Evolutionary conservation across 176 grass and related monocot genomes (phyloP), one percentile per base, ranked within the genome.

Genomic region (Guadua angustifolia): DNA sequence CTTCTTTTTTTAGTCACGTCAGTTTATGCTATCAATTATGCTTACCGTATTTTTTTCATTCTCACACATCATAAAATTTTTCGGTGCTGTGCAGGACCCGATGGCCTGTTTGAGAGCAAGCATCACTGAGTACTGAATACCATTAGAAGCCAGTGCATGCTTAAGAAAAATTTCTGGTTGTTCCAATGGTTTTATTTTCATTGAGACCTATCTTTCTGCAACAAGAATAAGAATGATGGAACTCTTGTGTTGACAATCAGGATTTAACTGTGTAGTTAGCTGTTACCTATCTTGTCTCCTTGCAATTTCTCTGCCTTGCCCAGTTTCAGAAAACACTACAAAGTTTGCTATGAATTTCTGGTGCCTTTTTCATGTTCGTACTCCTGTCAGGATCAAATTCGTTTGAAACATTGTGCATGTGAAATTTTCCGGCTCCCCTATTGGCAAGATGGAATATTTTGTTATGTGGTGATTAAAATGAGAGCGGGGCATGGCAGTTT

Each of bases 21-120:
- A 32, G 11, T 32, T 82, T 22, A 61, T 70, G 3, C 38, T 18
- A 64, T 40, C 1, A 0, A n/a, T 66, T 66, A 35, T 78, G n/a
- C 18, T 42, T 43, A 55, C 33, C 66, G 9, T 16, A 15, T 16
- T 39, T 12, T 70, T 50, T 63, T 66, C 39, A 5, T 82, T 82
- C 71, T 89, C 33, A 84, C 53, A 64, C 10, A 22, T 77, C 38
- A 10, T 66, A 14, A 39, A 67, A 78, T 71, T 61, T 13, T 77
- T 14, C 11, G 22, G 53, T 85, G 75, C 83, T 47, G 45, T 47
- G 19, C 56, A 24, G 56, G n/a, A 56, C 93, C 90, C 6, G 46
- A 96, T 80, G 91, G 94, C 24, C 77, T 96, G 39, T 96, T 96
- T 85, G 94, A 96, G 94, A 74, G 0, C 3, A 95, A 95, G 83